phyloP scores from a whole-genome alignment of 164 flowering plant species.

The Amborella trichopoda region DNA sequence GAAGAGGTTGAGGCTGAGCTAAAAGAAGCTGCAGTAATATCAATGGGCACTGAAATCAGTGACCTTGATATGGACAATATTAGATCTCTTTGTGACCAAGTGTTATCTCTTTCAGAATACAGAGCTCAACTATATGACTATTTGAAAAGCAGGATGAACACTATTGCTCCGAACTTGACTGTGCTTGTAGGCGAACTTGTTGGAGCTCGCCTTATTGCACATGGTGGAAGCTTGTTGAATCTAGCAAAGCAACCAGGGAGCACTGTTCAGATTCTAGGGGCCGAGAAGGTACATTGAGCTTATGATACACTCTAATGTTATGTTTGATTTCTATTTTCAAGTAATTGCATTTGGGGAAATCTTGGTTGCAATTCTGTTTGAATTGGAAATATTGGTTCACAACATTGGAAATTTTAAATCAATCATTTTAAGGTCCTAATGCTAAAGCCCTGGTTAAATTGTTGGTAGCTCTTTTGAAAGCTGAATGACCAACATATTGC shows the following conservation, averaged over 20 bases:
- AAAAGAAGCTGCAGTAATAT: conserved; percentile 77
- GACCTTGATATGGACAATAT: conserved; percentile 80
- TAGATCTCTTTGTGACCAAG: conserved; percentile 78
- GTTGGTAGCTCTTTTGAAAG: too few species aligned
- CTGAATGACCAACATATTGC: too few species aligned
- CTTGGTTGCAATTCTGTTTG: too few species aligned
- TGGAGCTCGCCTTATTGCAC: conserved; percentile 91
- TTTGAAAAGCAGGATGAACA: conserved; percentile 74
- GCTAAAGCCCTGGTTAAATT: too few species aligned
- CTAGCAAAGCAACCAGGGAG: conserved; percentile 95
- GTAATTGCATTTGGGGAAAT: too few species aligned
- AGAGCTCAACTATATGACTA: conserved; percentile 85
- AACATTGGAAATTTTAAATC: too few species aligned
- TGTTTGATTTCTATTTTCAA: too few species aligned
- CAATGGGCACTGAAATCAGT: conserved; percentile 95
- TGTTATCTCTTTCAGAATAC: conserved; percentile 71
- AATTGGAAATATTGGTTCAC: too few species aligned
- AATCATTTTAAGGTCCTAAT: too few species aligned
- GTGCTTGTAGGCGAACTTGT: conserved; percentile 94
- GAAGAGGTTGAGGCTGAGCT: conserved; percentile 75
- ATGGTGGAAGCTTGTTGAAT: conserved; percentile 87
- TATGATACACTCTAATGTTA: not conserved
- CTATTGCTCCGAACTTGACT: conserved; percentile 84
- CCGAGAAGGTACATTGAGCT: conserved; percentile 39
- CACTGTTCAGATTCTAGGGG: conserved; percentile 91